Percentiles rank a stretch among this genome's conserved stretches.
These are phyloP conservation scores for Casuarina equisetifolia DNA, from an alignment of 306 rosid species.

Conservation along the genomic window DNA sequence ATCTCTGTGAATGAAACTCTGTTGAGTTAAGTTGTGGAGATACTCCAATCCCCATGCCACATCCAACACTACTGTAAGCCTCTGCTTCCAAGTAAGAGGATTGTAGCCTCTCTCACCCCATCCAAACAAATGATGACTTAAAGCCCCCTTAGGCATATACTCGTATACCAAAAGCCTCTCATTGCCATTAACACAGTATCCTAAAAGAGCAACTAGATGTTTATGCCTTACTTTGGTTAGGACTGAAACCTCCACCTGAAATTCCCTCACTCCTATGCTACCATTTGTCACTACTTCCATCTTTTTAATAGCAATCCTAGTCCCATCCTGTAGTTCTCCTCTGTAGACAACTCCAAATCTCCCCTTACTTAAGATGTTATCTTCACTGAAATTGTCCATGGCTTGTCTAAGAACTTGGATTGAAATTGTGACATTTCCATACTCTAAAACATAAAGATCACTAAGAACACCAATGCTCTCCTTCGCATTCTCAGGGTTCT, in stretches of 20 bases:
- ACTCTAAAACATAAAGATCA: conserved; percentile 56
- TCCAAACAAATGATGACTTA: conserved; percentile 77
- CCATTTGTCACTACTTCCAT: conserved; percentile 75
- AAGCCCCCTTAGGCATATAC: conserved; percentile 85
- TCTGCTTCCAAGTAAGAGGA: conserved; percentile 83
- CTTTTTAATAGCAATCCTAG: conserved; percentile 84
- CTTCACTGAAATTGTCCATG: conserved; percentile 68
- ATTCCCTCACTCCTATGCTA: conserved; percentile 77
- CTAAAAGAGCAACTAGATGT: conserved; percentile 86
- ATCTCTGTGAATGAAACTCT: conserved; percentile 89
- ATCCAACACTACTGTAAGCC: conserved; percentile 78
- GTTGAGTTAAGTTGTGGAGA: conserved; percentile 87
- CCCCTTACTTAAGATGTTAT: conserved; percentile 77
- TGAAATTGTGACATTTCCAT: conserved; percentile 67
- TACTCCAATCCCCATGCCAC: conserved; percentile 91
- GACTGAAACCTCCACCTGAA: conserved; percentile 82
- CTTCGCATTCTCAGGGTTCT: conserved; percentile 52
- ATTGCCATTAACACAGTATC: conserved; percentile 77
- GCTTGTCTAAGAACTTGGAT: conserved; percentile 72
- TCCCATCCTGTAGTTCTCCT: conserved; percentile 82
- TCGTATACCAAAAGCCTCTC: conserved; percentile 90
- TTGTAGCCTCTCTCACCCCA: conserved; percentile 52
- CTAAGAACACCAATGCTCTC: conserved; percentile 63
- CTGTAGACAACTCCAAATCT: conserved; percentile 91
- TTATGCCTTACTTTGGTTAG: conserved; percentile 84